These are phyloP conservation scores for Magnaporthiopsis incrustans DNA, from an alignment of 2,329 filamentous ascomycete genomes.

Conservation along the genomic window DNA sequence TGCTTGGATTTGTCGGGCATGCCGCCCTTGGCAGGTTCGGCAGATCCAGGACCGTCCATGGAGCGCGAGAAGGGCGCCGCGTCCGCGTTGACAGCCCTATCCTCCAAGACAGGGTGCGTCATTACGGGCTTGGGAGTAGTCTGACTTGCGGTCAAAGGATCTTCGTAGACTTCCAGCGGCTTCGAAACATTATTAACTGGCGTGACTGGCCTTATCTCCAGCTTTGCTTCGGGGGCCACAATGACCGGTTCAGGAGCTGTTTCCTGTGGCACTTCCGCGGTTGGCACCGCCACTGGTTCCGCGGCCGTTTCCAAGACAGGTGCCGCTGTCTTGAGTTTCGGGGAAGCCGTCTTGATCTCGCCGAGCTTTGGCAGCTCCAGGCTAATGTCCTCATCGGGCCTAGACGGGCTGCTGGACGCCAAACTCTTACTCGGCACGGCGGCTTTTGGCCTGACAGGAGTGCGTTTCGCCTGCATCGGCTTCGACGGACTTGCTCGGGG, in stretches of 20 bases:
- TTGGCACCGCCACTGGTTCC: not conserved
- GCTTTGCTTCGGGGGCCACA: slow-evolving; percentile 6
- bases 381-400: slow-evolving; percentile 44
- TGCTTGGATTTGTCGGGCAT: slow-evolving; percentile 46
- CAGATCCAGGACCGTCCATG: slow-evolving; percentile 10
- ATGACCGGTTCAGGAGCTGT: not conserved
- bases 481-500: slow-evolving; percentile 24
- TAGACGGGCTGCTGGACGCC: slow-evolving; percentile 33
- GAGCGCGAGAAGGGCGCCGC: slow-evolving; percentile 24
- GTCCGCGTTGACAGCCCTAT: slow-evolving; percentile 53
- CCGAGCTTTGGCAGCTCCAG: slow-evolving; percentile 40
- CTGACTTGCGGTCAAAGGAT: slow-evolving; percentile 47
- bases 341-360: slow-evolving; percentile 14
- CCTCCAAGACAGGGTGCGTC: slow-evolving; percentile 47
- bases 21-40: slow-evolving; percentile 4
- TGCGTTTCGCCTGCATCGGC: slow-evolving; percentile 13
- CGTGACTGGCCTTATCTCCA: slow-evolving; percentile 6
- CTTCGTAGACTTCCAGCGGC: slow-evolving; percentile 52
- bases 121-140: slow-evolving; percentile 36
- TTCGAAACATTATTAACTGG: slow-evolving; percentile 23
- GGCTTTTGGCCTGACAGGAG: not conserved
- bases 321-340: slow-evolving; percentile 8
- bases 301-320: slow-evolving; percentile 4
- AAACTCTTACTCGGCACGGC: slow-evolving; percentile 2
- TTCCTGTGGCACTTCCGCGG: slow-evolving; percentile 9